Evolutionary conservation across 192 early-diverging fungal species (phyloP).

Genomic region (Rhizoclosmatium sp.): DNA sequence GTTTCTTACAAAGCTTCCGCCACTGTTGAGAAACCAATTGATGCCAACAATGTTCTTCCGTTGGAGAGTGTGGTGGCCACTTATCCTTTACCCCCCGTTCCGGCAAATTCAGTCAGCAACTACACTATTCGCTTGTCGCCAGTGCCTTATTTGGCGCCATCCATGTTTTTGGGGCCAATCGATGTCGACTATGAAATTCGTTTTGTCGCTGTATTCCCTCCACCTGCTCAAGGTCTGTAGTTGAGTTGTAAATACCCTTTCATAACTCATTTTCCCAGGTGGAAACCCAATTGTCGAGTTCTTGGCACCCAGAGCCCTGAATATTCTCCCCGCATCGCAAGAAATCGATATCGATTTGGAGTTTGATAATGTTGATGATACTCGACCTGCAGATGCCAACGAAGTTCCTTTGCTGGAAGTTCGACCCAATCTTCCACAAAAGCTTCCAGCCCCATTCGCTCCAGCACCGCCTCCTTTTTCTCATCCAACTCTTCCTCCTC

Average conservation of each 20-base stretch:
- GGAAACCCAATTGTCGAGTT: slow-evolving; percentile 32
- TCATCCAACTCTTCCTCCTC: not conserved
- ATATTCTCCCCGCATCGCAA: slow-evolving; percentile 29
- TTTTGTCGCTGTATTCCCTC: slow-evolving; percentile 33
- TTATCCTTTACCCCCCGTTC: slow-evolving; percentile 17
- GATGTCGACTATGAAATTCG: slow-evolving; percentile 36
- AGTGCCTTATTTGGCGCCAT: slow-evolving; percentile 27
- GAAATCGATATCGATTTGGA: slow-evolving; percentile 23
- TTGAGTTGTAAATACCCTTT: not conserved
- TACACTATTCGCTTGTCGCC: slow-evolving; percentile 21
- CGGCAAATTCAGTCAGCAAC: slow-evolving; percentile 25
- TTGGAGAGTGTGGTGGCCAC: slow-evolving; percentile 24
- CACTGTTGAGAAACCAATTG: not conserved
- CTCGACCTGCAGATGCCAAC: slow-evolving; percentile 25
- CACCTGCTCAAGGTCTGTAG: slow-evolving; percentile 10
- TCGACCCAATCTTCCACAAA: not conserved
- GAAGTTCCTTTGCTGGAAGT: slow-evolving; percentile 21
- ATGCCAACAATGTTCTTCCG: not conserved
- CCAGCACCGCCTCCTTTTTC: not conserved
- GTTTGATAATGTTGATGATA: slow-evolving; percentile 18
- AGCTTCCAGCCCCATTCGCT: not conserved
- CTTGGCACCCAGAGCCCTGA: slow-evolving; percentile 18
- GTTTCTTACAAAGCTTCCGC: slow-evolving; percentile 1
- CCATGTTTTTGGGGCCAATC: slow-evolving; percentile 35
- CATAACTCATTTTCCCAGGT: slow-evolving; percentile 1